These are phyloP conservation scores for Potentilla sterilis DNA, from an alignment of 306 rosid genomes.

Conservation along the genomic window DNA sequence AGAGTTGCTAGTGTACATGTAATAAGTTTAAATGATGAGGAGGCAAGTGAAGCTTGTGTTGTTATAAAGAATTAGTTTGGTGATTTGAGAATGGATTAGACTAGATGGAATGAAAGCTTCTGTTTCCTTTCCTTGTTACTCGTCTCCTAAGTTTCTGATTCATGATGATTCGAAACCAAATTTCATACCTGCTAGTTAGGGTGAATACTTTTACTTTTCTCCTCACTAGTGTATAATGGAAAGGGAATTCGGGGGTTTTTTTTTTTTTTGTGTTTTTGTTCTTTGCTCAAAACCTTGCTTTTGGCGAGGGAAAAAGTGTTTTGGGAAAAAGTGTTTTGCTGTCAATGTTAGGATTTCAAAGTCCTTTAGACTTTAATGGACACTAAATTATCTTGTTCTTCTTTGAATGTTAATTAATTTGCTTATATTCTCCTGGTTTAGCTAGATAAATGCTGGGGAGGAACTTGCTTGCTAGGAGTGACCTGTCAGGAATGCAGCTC, in stretches of 20 bases:
- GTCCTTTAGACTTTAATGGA: too few species aligned
- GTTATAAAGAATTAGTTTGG: background rate
- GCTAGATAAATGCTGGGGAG: too few species aligned
- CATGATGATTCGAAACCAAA: background rate
- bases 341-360: too few species aligned
- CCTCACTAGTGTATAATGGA: background rate
- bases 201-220: background rate
- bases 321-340: too few species aligned
- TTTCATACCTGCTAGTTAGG: background rate
- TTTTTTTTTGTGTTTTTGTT: too few species aligned
- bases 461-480: too few species aligned
- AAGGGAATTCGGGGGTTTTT: background rate
- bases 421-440: too few species aligned
- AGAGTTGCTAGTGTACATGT: background rate
- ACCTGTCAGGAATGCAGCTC: too few species aligned
- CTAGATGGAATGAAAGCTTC: background rate
- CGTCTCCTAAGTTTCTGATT: background rate
- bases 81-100: background rate
- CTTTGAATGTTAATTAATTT: too few species aligned
- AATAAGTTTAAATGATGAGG: background rate
- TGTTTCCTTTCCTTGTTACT: background rate
- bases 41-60: background rate
- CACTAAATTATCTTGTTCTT: too few species aligned
- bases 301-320: too few species aligned
- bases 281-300: too few species aligned